phyloP scores from a whole-genome alignment of 495 filamentous ascomycete genomes.

The Bathelium albidoporum region DNA sequence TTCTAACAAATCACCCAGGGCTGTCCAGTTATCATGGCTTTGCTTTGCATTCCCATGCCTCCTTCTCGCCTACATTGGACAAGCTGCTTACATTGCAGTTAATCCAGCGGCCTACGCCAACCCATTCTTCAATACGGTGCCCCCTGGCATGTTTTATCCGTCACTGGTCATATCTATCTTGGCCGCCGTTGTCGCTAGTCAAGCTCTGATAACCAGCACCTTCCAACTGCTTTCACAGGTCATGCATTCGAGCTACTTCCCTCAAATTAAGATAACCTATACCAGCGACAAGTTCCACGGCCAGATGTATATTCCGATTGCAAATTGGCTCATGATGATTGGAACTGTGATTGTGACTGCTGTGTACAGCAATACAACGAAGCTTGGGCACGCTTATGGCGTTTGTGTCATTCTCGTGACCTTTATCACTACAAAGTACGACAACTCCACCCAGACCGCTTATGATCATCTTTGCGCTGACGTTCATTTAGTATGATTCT shows the following conservation, averaged over 20 bases:
- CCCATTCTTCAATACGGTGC: slow-evolving; percentile 60
- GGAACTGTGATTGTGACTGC: slow-evolving; percentile 64
- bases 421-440: neutral
- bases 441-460: slow-evolving; percentile 17
- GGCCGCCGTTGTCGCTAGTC: slow-evolving; percentile 64
- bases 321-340: slow-evolving; percentile 65
- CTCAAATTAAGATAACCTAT: slow-evolving; percentile 59
- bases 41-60: slow-evolving; percentile 56
- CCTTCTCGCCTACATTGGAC: slow-evolving; percentile 60
- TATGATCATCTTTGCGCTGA: slow-evolving; percentile 29
- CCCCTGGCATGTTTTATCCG: slow-evolving; percentile 56
- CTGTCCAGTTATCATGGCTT: slow-evolving; percentile 58
- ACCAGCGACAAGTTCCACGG: slow-evolving; percentile 56
- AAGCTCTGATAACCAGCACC: slow-evolving; percentile 66
- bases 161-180: slow-evolving; percentile 55
- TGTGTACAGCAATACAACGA: slow-evolving; percentile 58
- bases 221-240: slow-evolving; percentile 63
- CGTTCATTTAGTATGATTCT: slow-evolving; percentile 45
- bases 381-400: slow-evolving; percentile 43
- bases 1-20: slow-evolving; percentile 22
- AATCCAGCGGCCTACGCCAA: slow-evolving; percentile 54
- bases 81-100: slow-evolving; percentile 59
- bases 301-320: slow-evolving; percentile 60
- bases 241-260: slow-evolving; percentile 66
- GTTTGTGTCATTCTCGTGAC: slow-evolving; percentile 69